phyloP scores from a whole-genome alignment of 2,329 filamentous ascomycete genomes.

The Colletotrichum camelliae region DNA sequence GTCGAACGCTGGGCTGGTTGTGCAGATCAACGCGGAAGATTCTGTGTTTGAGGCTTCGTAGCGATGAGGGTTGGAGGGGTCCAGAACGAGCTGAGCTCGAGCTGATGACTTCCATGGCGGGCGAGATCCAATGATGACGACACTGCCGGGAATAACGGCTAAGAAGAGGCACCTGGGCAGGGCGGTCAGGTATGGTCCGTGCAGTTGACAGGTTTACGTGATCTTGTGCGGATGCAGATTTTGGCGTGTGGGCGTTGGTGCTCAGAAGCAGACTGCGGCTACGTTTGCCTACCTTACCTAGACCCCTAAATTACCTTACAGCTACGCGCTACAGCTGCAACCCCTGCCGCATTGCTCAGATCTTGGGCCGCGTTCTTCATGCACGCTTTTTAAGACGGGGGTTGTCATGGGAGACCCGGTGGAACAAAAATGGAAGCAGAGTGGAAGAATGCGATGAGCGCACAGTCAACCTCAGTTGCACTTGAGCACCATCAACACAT shows the following conservation, averaged over 20 bases:
- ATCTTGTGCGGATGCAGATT: not conserved
- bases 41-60: not conserved
- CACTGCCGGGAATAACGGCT: conserved; percentile 5
- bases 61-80: not conserved
- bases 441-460: conserved; percentile 7
- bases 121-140: conserved; percentile 9
- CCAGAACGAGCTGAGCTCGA: not conserved
- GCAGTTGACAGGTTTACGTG: not conserved
- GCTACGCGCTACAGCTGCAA: not conserved
- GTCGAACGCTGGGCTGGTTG: not conserved
- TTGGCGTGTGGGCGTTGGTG: not conserved
- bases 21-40: not conserved
- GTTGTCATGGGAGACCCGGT: conserved; percentile 18
- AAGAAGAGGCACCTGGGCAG: not conserved
- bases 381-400: not conserved
- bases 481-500: not conserved
- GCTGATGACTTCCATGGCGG: not conserved
- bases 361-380: not conserved
- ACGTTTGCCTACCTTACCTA: too few species aligned
- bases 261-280: not conserved
- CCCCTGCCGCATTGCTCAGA: conserved; percentile 8
- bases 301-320: too few species aligned
- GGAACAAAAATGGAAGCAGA: not conserved
- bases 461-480: not conserved
- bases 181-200: not conserved